Base-by-base conservation (phyloP, 257 asterid species). In the Solanum medicagineum region DNA sequence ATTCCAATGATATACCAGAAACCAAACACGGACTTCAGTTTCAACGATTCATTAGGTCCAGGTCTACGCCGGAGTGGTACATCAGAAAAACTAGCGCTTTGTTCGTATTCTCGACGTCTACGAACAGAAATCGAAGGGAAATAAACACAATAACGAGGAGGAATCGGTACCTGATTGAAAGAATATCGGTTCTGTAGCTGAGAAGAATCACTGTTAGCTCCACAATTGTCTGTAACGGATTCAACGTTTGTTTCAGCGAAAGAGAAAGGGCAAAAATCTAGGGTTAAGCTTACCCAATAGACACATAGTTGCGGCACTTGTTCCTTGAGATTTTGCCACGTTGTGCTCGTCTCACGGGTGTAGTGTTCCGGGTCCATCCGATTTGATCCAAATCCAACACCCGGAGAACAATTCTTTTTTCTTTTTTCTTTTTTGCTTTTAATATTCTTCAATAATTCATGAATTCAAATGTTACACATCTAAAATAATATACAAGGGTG, bases 111-210 rank as follows among this genome's bases (percentile, higher is more conserved):
- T 73, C 32, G 44, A 73, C 56, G 56, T 44, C 12, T 47, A 14
- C 15, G 22, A 75, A 49, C 29, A 26, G 57, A 75, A 74, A 47
- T 51, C 12, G 22, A 54, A 75, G 57, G 82, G 6, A 13, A 75
- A 51, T 15, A 75, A 75, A 17, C 5, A 24, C 24, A 24, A 24
- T 53, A 51, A 29, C 47, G 49, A 53, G n/a, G 59, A 71, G 66
- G 7, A 60, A 84, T 54, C 3, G 24, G 85, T 84, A 90, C 92
- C 92, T 89, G 85, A 68, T 45, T 69, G 86, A 63, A 60, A 20
- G 71, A 82, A 80, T 47, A 44, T 45, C 51, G 45, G 60, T 42
- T 49, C 4, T 10, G 83, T 22, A 24, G 66, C 47, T 71, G 55
- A 55, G 84, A 80, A 20, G 14, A 77, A 82, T 74, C 36, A 75